A percentile compares a stretch with the other conserved stretches of the same genome.
phyloP scores from a whole-genome alignment of 257 asterid genomes.

The Solanum arcanum region DNA sequence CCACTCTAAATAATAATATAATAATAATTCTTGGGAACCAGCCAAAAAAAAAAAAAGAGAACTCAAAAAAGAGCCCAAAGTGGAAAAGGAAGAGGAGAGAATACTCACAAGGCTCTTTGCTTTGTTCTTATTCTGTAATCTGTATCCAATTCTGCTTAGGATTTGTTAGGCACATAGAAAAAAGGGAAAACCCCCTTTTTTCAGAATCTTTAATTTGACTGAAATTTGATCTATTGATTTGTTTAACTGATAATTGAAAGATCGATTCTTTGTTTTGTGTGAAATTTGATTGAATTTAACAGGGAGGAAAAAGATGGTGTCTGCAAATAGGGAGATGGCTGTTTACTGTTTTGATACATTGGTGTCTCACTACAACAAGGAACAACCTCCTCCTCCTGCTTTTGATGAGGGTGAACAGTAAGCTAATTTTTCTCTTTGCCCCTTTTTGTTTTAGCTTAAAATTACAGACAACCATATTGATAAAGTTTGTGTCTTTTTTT shows the following conservation, averaged over 20 bases:
- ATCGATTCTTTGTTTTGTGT: not conserved
- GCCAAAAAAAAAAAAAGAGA: not conserved
- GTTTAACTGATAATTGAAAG: not conserved
- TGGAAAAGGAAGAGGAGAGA: not conserved
- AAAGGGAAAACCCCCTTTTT: not conserved
- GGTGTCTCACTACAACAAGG: constrained; percentile 80
- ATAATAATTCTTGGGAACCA: not conserved
- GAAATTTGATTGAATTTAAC: not conserved
- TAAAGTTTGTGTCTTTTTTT: not conserved
- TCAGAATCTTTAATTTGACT: not conserved
- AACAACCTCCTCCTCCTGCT: constrained; percentile 78
- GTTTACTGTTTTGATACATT: constrained; percentile 90
- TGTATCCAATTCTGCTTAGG: not conserved
- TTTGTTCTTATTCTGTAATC: not conserved
- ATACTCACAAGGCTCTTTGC: not conserved
- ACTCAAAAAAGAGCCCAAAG: not conserved
- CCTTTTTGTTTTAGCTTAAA: not conserved
- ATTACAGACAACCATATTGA: not conserved
- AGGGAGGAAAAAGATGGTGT: constrained; percentile 45
- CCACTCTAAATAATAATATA: not conserved
- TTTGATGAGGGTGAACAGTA: constrained; percentile 94
- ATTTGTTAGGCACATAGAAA: not conserved
- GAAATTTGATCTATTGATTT: not conserved
- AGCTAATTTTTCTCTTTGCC: not conserved
- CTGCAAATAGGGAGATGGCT: constrained; percentile 92